A percentile compares a stretch with the other conserved stretches of the same genome.
Conservation (phyloP, 768 basidiomycete genomes). For the Cantharellus cinnabarinus region DNA sequence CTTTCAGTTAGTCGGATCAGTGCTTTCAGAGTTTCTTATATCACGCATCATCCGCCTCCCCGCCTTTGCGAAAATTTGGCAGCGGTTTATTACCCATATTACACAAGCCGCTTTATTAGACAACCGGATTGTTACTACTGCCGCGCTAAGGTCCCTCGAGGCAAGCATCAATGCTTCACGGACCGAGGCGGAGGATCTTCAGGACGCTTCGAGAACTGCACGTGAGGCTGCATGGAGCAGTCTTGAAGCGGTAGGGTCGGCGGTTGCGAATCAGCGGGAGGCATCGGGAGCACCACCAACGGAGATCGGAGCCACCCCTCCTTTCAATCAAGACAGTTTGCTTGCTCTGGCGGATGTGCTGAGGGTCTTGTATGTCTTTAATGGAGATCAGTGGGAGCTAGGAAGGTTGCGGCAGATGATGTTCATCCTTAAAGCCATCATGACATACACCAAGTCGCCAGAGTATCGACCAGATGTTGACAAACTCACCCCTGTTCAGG, state of each 20-base stretch:
- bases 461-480: constrained; percentile 86
- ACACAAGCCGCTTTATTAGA: constrained; percentile 50
- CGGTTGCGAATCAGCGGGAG: constrained; percentile 14
- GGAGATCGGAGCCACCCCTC: constrained; percentile 15
- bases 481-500: constrained; percentile 58
- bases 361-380: constrained; percentile 33
- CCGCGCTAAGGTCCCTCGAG: constrained; percentile 71
- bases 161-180: constrained; percentile 47
- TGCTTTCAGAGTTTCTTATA: constrained; percentile 62
- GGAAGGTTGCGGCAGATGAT: constrained; percentile 46
- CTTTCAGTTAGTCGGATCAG: constrained; percentile 60
- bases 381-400: constrained; percentile 39
- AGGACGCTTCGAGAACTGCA: constrained; percentile 24
- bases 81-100: constrained; percentile 51
- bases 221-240: constrained; percentile 51
- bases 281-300: constrained; percentile 4
- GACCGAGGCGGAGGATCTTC: constrained; percentile 7
- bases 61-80: constrained; percentile 54
- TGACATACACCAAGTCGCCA: constrained; percentile 58
- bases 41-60: constrained; percentile 52
- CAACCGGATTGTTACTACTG: constrained; percentile 47
- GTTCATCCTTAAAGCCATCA: constrained; percentile 52
- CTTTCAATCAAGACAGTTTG: constrained; percentile 73
- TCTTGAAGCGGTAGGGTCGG: constrained; percentile 43
- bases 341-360: constrained; percentile 62